phyloP scores from a whole-genome alignment of 2,329 filamentous ascomycete species.

The Arthrinium puccinioides region DNA sequence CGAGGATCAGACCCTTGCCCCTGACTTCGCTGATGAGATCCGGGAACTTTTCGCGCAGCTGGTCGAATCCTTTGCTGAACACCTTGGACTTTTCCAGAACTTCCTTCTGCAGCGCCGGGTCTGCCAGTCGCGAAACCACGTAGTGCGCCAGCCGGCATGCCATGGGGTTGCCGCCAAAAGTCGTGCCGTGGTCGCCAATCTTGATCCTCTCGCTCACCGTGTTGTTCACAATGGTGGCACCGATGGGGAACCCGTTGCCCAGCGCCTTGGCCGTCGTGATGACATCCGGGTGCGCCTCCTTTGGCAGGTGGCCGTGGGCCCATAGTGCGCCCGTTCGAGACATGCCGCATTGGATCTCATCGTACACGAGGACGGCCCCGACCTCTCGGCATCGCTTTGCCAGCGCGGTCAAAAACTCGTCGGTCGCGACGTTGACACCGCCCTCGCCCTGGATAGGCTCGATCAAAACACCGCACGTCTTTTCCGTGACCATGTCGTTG shows the following conservation, averaged over 20 bases:
- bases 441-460: conserved; percentile 98
- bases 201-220: conserved; percentile 60
- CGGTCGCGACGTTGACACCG: conserved; percentile 75
- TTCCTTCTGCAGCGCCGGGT: conserved; percentile 58
- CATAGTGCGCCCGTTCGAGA: conserved; percentile 82
- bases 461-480: conserved; percentile 89
- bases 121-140: conserved; percentile 70
- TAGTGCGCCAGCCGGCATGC: conserved; percentile 79
- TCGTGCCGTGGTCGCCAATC: conserved; percentile 83
- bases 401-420: conserved; percentile 79
- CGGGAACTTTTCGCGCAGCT: conserved; percentile 47
- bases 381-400: conserved; percentile 79
- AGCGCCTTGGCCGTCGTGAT: conserved; percentile 93
- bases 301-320: conserved; percentile 70
- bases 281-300: conserved; percentile 84
- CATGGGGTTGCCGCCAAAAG: conserved; percentile 87
- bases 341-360: conserved; percentile 95
- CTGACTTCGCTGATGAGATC: conserved; percentile 70
- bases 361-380: conserved; percentile 83
- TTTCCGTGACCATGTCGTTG: conserved; percentile 66
- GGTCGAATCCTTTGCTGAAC: conserved; percentile 40
- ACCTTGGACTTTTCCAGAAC: conserved; percentile 60
- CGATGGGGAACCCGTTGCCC: conserved; percentile 93
- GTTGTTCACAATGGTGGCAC: conserved; percentile 59
- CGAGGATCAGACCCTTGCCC: conserved; percentile 78